Base-by-base conservation (phyloP, 208 protist species). In the Acanthamoeba culbertsoni region DNA sequence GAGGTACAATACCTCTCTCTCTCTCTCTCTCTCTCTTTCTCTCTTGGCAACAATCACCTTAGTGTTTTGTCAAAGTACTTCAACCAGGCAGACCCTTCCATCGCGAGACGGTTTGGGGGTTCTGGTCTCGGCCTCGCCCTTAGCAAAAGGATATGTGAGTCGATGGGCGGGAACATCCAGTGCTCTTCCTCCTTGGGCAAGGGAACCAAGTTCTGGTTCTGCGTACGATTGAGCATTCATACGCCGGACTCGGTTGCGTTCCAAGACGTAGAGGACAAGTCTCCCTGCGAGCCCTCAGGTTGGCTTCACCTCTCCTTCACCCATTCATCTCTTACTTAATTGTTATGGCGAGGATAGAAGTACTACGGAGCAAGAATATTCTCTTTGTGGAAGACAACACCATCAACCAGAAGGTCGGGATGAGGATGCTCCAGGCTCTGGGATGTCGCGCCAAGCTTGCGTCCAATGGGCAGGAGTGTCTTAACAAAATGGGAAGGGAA, bases 371-470 rank as follows among this genome's bases (percentile, higher is more conserved):
- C 10, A 89, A 89, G 48, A 62, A 42, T 8, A 46, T 89, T 20
- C 48, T 89, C 35, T 65, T 89, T 23, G 82, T 89, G 28, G 82
- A 89, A 37, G 82, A 89, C 82, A 89, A 89, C 40, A 63, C 43
- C 10, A 65, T 89, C 82, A 89, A 65, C 8, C 82, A 89, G 35
- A 89, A 63, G 82, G 82, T 89, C n/a, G 82, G 82, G 16, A 59
- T 89, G 53, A n/a, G 55, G 33, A 89, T 89, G 82, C 51, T 89
- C 12, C 46, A 89, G 26, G 18, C 82, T 14, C 46, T 89, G 18
- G 82, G 82, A 1, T 89, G 82, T 63, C 1, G 40, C 33, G 55
- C 55, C 28, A 89, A 63, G 31, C 53, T 89, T 16, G 82, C 51
- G 7, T 42, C 18, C 28, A 89, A 89, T 48, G 82, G 82, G 0